Evolutionary conservation across 1,139 yeast genomes (phyloP), one percentile per base, ranked within the genome.

Genomic region (Diutina pseudorugosa): DNA sequence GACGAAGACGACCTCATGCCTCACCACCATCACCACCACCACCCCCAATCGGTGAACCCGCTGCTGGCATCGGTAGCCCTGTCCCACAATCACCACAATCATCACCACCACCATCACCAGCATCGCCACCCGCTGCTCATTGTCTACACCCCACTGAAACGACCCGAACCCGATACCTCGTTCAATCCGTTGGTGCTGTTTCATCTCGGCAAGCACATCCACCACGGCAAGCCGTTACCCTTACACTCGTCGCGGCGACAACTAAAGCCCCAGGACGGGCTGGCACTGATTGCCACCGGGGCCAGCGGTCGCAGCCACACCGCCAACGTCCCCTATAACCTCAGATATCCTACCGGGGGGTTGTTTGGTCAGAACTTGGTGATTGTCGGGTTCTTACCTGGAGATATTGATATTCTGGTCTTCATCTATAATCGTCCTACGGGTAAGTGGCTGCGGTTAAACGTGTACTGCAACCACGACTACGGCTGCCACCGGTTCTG

Each of bases 361-460:
- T 61, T 74, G 9, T 83, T 83, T 61, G 89, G 90, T 6, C 80
- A 80, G 54, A 82, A 81, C 58, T 61, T 83, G 18, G 76, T 84
- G 7, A 68, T 83, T 2, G 71, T 79, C 1, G 93, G 93, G 0
- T 81, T 76, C 54, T 63, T 76, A 43, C 75, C 79, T 25, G 65
- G 68, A 23, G 84, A 80, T 53, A 72, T 69, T 55, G 80, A 79
- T 57, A 77, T 84, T 43, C 76, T 82, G 5, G 70, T 79, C 49
- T 83, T 73, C 62, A 68, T 83, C 2, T 83, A 74, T 68, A 82
- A 83, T 64, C 72, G 73, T 16, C 79, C 83, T 0, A 76, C 87
- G 0, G 79, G 79, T 1, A 77, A 76, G 59, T 84, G 91, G 90
- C 77, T 84, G 0, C 68, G 83, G 52, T 63, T 85, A 25, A 82